Percentiles rank a stretch among this genome's conserved stretches.
Conservation (phyloP, 345 rosid species). For the Lepidium didymum region DNA sequence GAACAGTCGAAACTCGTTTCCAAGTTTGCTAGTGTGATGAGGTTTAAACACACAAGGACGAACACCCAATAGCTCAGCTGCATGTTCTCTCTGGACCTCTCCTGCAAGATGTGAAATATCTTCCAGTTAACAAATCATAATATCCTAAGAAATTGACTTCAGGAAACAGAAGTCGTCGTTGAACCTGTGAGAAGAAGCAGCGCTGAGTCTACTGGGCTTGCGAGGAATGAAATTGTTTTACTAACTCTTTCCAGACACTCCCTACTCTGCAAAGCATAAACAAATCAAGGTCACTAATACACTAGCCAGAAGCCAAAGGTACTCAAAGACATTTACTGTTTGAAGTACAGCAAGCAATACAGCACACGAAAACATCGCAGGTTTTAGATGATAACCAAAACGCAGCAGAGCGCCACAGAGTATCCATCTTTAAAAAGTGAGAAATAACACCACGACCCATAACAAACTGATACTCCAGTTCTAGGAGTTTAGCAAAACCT, state of each 20-base stretch:
- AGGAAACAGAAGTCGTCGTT: not conserved
- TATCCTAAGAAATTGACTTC: not conserved
- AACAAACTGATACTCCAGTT: not conserved
- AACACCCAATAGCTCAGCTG: slow-evolving; percentile 68
- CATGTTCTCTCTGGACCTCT: slow-evolving; percentile 77
- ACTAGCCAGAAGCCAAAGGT: not conserved
- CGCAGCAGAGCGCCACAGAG: not conserved
- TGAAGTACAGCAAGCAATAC: not conserved
- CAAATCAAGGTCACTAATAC: slow-evolving; percentile 1
- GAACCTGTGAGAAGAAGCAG: slow-evolving; percentile 90
- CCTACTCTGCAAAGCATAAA: slow-evolving; percentile 52
- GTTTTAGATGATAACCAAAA: not conserved
- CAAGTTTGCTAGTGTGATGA: slow-evolving; percentile 78
- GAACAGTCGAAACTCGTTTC: slow-evolving; percentile 76
- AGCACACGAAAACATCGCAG: not conserved
- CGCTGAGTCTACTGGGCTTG: slow-evolving; percentile 35
- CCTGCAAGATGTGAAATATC: slow-evolving; percentile 38
- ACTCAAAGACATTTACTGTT: not conserved
- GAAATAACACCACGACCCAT: not conserved
- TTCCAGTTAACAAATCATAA: not conserved
- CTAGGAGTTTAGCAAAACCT: not conserved
- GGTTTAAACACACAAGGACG: slow-evolving; percentile 74
- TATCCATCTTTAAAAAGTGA: not conserved
- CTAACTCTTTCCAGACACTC: slow-evolving; percentile 82
- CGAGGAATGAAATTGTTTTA: slow-evolving; percentile 59